These are phyloP conservation scores for Zelonia costaricensis DNA, from an alignment of 208 protist species.

Conservation along the genomic window DNA sequence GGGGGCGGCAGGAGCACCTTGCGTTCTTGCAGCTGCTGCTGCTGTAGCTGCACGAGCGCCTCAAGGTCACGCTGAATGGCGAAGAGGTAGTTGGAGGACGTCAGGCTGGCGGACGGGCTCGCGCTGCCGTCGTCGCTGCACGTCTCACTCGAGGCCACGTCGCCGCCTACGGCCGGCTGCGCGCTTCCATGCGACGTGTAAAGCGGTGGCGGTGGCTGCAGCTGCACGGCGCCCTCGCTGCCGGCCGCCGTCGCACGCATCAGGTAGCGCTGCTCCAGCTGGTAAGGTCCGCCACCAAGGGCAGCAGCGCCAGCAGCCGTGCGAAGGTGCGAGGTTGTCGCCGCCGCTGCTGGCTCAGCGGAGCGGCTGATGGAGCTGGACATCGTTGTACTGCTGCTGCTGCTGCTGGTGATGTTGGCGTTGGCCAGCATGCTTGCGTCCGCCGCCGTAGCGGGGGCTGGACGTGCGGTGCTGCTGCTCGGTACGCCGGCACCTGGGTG, in stretches of 20 bases:
- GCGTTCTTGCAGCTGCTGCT: slow-evolving; percentile 10
- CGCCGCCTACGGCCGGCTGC: neutral
- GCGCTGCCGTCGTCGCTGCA: neutral
- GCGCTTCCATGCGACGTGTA: neutral
- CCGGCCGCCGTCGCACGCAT: neutral
- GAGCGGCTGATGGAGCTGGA: too few relatives aligned
- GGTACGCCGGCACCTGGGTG: neutral
- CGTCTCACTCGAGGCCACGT: neutral
- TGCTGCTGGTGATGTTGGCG: neutral
- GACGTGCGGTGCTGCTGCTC: neutral
- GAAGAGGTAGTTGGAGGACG: slow-evolving; percentile 26
- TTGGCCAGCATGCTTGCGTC: neutral
- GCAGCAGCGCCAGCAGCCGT: neutral
- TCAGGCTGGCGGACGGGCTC: slow-evolving; percentile 3
- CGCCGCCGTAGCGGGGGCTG: too few relatives aligned
- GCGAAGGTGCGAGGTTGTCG: too few relatives aligned
- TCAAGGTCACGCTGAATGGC: slow-evolving; percentile 30
- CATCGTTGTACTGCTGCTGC: too few relatives aligned
- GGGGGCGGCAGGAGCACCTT: neutral
- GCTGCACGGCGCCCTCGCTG: too few relatives aligned
- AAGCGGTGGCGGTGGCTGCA: slow-evolving; percentile 1
- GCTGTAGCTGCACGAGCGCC: slow-evolving; percentile 26
- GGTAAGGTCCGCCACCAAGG: neutral
- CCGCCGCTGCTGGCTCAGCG: neutral
- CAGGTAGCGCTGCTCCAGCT: neutral